Percentiles rank a stretch among this genome's conserved stretches.
Conservation (phyloP, 768 basidiomycete genomes). For the Tulasnella sp. region DNA sequence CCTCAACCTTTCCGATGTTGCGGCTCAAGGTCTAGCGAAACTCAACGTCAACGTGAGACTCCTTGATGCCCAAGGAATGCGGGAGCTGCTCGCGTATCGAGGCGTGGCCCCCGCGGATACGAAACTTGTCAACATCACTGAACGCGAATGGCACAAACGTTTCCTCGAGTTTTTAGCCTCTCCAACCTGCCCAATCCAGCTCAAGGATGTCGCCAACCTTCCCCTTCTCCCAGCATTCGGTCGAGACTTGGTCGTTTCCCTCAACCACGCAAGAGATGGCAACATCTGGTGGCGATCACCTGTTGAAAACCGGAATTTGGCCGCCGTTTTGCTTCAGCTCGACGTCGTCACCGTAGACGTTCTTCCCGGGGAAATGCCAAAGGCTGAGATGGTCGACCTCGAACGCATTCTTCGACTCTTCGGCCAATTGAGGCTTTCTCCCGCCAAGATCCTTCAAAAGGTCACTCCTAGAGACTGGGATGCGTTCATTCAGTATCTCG, state of each 20-base stretch:
- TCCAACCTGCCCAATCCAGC: not conserved
- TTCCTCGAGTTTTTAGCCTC: not conserved
- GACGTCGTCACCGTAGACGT: not conserved
- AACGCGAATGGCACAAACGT: not conserved
- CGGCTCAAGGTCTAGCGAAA: not conserved
- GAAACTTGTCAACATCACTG: not conserved
- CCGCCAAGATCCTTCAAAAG: not conserved
- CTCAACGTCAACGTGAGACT: not conserved
- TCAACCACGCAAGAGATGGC: not conserved
- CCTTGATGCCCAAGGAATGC: not conserved
- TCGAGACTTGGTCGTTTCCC: not conserved
- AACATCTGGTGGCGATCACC: not conserved
- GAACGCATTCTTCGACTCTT: not conserved
- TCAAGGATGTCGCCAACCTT: not conserved
- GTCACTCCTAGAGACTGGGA: not conserved
- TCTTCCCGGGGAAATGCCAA: not conserved
- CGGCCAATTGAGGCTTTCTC: not conserved
- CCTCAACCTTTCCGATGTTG: not conserved
- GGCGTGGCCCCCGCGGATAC: not conserved
- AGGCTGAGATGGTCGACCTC: not conserved
- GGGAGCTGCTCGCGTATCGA: not conserved
- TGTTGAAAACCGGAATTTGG: not conserved
- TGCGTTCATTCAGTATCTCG: not conserved
- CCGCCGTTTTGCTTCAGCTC: not conserved
- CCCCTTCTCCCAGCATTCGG: not conserved